phyloP scores from a whole-genome alignment of 306 rosid genomes.

The Cicer yamashitae region DNA sequence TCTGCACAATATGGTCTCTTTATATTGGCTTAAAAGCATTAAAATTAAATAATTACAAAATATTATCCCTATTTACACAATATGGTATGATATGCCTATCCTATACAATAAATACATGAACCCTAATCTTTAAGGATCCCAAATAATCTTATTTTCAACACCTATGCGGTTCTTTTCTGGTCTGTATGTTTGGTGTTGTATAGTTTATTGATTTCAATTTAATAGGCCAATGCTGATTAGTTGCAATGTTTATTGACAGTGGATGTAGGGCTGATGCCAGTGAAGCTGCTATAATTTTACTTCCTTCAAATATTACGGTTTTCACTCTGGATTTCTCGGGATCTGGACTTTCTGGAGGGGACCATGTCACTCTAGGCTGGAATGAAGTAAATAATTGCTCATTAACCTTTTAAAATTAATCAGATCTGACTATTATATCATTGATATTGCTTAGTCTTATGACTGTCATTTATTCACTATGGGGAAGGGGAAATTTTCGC shows the following conservation, averaged over 20 bases:
- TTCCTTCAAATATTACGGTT: slow-evolving; percentile 94
- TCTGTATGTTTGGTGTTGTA: slow-evolving; percentile 27
- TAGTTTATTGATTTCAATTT: slow-evolving; percentile 35
- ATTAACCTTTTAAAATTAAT: slow-evolving; percentile 34
- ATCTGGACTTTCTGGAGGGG: slow-evolving; percentile 97
- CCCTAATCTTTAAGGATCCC: neutral
- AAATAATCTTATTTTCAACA: slow-evolving; percentile 10
- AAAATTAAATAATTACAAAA: neutral
- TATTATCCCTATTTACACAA: neutral
- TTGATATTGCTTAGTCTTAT: slow-evolving; percentile 31
- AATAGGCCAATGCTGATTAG: slow-evolving; percentile 48
- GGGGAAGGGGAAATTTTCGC: slow-evolving; percentile 6
- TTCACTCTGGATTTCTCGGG: slow-evolving; percentile 97
- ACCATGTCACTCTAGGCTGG: slow-evolving; percentile 97
- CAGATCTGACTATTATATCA: slow-evolving; percentile 26
- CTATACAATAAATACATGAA: neutral
- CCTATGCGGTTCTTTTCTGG: neutral
- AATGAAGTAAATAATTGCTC: slow-evolving; percentile 72
- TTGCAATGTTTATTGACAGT: slow-evolving; percentile 61
- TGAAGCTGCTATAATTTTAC: slow-evolving; percentile 96
- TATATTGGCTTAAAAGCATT: neutral
- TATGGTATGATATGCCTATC: neutral
- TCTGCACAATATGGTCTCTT: neutral
- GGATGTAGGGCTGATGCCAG: slow-evolving; percentile 99
- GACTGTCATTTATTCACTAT: slow-evolving; percentile 17